Evolutionary conservation across 2,329 filamentous ascomycete genomes (phyloP), one percentile per base, ranked within the genome.

Genomic region (Orbilia javanica): DNA sequence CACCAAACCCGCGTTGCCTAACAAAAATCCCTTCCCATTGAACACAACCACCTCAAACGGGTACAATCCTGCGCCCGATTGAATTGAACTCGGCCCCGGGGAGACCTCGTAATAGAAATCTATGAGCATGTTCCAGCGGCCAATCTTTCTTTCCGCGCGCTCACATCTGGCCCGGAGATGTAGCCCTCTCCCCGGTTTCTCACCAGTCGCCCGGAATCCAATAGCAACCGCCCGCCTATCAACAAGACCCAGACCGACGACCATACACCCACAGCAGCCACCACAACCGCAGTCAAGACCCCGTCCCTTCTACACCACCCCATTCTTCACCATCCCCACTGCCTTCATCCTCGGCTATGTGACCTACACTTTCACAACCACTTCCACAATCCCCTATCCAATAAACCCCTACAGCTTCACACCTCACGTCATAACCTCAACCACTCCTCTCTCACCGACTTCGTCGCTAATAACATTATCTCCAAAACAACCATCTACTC

Each of bases 371-470:
- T 68, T 55, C 20, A 57, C 57, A 27, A 50, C 48, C 39, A 72
- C 42, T 5, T 18, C 55, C n/a, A 39, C 69, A 3, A 39, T 55
- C 4, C 31, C 83, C 27, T 81, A 1, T 88, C 88, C 39, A 88
- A 87, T 93, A 75, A 90, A 92, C 84, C 83, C 85, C 13, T 85
- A 86, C 70, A 87, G 85, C 25, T 94, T 93, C 84, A 87, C 87
- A 39, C 88, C 89, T 2, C 94, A 92, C 84, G 88, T 86, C 27
- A 87, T 96, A 79, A 86, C 88, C 15, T 84, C 86, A 27, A 89
- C 88, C 80, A 87, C 91, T 62, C 84, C 86, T 25, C 87, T 93
- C 50, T 92, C 92, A 0, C 87, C 89, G 0, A 90, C 90, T 0
- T 77, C 77, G 15, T 52, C 79, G 0, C 87, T 95, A 80, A 88